Conservation (phyloP, 1,284 basidiomycete genomes). For the Coniferiporia sulphurascens region DNA sequence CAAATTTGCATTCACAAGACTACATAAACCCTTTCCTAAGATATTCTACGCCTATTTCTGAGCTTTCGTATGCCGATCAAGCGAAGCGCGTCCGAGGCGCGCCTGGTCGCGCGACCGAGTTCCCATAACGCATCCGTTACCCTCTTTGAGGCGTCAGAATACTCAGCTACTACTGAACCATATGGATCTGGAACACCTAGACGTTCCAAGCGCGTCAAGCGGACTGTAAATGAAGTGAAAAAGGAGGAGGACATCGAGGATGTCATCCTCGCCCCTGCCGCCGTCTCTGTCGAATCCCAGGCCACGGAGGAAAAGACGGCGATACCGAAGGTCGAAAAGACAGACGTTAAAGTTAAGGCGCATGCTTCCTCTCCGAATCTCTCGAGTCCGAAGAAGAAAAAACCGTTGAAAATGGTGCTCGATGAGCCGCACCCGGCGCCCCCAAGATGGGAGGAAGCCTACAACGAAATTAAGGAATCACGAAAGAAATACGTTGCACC, state of each 20-base stretch:
- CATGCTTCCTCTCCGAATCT: neutral
- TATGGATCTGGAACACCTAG: neutral
- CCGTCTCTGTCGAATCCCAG: neutral
- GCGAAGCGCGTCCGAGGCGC: constrained; percentile 4
- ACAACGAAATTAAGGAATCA: constrained; percentile 76
- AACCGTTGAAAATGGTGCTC: constrained; percentile 49
- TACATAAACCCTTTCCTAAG: neutral
- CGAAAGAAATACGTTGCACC: constrained; percentile 69
- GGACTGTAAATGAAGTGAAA: neutral
- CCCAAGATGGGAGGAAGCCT: constrained; percentile 67
- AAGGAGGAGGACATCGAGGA: constrained; percentile 7
- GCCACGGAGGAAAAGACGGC: neutral
- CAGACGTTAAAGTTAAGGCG: too few species aligned
- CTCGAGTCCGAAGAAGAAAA: constrained; percentile 37
- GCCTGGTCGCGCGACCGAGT: constrained; percentile 13
- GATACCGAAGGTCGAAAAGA: too few species aligned
- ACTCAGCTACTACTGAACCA: neutral
- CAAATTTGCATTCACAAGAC: neutral
- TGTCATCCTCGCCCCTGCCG: neutral
- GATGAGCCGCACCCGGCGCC: constrained; percentile 73
- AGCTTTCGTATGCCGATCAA: constrained; percentile 2
- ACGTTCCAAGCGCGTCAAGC: constrained; percentile 12
- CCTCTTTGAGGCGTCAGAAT: constrained; percentile 8
- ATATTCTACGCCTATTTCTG: neutral
- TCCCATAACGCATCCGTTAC: constrained; percentile 11